Conservation (phyloP, 129 eudicot genomes). For the Tagetes patula region DNA sequence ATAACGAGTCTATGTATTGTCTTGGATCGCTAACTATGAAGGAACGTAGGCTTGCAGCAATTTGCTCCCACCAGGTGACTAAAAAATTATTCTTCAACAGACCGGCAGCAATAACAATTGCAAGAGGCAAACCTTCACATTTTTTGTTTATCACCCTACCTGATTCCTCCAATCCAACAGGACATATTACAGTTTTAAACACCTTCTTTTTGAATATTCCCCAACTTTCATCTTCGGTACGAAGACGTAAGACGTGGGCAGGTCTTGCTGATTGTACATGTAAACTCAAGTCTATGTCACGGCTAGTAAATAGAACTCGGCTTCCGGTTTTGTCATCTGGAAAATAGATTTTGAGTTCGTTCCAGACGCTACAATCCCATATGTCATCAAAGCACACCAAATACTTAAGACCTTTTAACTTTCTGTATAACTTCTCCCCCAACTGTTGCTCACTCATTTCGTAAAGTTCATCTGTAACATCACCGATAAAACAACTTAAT, state of each 20-base stretch:
- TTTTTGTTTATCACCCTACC: constrained; percentile 25
- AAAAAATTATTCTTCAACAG: constrained; percentile 9
- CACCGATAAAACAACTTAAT: constrained; percentile 8
- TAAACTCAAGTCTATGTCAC: constrained; percentile 13
- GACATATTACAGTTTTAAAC: constrained; percentile 22
- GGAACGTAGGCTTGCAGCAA: constrained; percentile 18
- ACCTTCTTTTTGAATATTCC: constrained; percentile 5
- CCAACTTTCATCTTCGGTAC: constrained; percentile 25
- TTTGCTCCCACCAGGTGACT: constrained; percentile 16
- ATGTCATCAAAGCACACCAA: constrained; percentile 40
- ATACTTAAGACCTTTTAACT: constrained; percentile 20
- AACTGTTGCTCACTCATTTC: constrained; percentile 13
- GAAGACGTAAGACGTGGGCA: constrained; percentile 18
- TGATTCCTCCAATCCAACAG: not conserved
- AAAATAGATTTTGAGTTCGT: constrained; percentile 26
- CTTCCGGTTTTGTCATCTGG: constrained; percentile 36
- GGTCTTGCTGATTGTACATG: constrained; percentile 3
- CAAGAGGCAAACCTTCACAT: constrained; percentile 38
- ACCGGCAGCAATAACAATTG: constrained; percentile 35
- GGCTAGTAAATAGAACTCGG: constrained; percentile 26
- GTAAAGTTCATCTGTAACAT: not conserved
- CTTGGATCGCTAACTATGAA: constrained; percentile 25
- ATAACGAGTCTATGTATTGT: constrained; percentile 27
- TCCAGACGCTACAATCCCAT: constrained; percentile 29
- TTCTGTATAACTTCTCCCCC: constrained; percentile 19